Evolutionary conservation across 768 basidiomycete genomes (phyloP), one percentile per base, ranked within the genome.

Genomic region (Xerocomellus amylosporus): DNA sequence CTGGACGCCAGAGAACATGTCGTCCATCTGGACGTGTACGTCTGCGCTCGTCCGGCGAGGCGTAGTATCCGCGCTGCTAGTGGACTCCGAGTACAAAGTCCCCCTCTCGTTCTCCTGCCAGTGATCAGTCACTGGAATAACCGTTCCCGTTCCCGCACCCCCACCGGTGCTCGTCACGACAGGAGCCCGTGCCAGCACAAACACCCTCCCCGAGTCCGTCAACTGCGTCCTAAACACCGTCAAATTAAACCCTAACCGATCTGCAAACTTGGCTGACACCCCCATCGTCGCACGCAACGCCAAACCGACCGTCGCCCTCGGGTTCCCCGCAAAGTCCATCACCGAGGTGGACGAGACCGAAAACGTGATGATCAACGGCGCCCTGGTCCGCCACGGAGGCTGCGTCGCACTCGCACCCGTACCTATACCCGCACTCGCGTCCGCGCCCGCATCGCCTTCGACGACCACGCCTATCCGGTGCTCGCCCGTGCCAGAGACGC

Each of bases 331-430:
- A 47, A 54, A 61, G 30, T 53, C 41, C 39, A 68, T 49, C 22
- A 68, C 36, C 0, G 40, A 28, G 34, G 30, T 15, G 0, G 66
- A 41, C 9, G 54, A 46, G 14, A 56, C 26, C 8, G 58, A 51
- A 49, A 70, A 70, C 4, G 52, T 64, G 38, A 70, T 45, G 47
- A 65, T 51, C 37, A 68, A n/a, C 0, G 63, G 47, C 0, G 68
- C 59, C 2, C 20, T 41, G 7, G 53, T 52, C 19, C 53, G 53
- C 64, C 63, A 65, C 4, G 46, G 49, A 0, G 63, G 60, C 19
- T 26, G 50, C 33, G 14, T 43, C 38, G 17, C 41, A 24, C 2
- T 12, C 15, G 30, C n/a, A 5, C 19, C 17, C 14, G 17, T 37
- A 24, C 2, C 13, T 12, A 24, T 14, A 4, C 24, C 17, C 14